A percentile compares a stretch with the other conserved stretches of the same genome.
Evolutionary conservation across 805 yeast species (phyloP).

Genomic region (Sugiyamaella mastotermitis): DNA sequence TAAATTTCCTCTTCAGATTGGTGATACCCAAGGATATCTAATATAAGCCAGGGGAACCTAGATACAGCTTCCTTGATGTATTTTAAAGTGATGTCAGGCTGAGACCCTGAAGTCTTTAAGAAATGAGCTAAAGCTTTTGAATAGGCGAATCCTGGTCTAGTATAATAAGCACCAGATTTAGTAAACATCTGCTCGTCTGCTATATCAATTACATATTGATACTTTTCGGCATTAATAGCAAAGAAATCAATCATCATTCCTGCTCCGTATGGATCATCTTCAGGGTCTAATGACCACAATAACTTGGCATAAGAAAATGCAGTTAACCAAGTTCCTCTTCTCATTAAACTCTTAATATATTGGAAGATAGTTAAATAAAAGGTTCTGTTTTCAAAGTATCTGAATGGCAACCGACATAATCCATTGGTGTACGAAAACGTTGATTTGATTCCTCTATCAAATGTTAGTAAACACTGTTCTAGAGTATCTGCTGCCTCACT

Average conservation of each 20-base stretch:
- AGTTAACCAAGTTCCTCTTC: slow-evolving; percentile 69
- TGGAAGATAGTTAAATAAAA: slow-evolving; percentile 70
- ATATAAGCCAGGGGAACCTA: slow-evolving; percentile 54
- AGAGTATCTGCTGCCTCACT: slow-evolving; percentile 66
- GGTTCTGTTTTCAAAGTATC: slow-evolving; percentile 66
- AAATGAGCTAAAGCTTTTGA: slow-evolving; percentile 61
- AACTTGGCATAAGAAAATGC: slow-evolving; percentile 72
- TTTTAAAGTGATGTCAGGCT: slow-evolving; percentile 36
- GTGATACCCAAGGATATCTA: slow-evolving; percentile 35
- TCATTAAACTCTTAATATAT: slow-evolving; percentile 62
- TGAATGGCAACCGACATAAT: slow-evolving; percentile 67
- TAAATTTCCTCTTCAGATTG: slow-evolving; percentile 3
- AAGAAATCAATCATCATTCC: slow-evolving; percentile 78
- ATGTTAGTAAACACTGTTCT: slow-evolving; percentile 72
- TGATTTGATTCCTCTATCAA: slow-evolving; percentile 65
- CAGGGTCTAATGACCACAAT: slow-evolving; percentile 62
- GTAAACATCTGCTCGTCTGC: slow-evolving; percentile 33
- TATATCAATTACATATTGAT: slow-evolving; percentile 53
- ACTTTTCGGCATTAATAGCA: slow-evolving; percentile 60
- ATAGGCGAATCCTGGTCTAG: slow-evolving; percentile 60
- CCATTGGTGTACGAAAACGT: slow-evolving; percentile 52
- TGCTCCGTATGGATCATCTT: slow-evolving; percentile 80
- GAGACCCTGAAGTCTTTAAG: slow-evolving; percentile 24
- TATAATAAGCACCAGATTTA: slow-evolving; percentile 61
- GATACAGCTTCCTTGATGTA: slow-evolving; percentile 47